Evolutionary conservation across 306 rosid species (phyloP).

Genomic region (Trifolium repens): DNA sequence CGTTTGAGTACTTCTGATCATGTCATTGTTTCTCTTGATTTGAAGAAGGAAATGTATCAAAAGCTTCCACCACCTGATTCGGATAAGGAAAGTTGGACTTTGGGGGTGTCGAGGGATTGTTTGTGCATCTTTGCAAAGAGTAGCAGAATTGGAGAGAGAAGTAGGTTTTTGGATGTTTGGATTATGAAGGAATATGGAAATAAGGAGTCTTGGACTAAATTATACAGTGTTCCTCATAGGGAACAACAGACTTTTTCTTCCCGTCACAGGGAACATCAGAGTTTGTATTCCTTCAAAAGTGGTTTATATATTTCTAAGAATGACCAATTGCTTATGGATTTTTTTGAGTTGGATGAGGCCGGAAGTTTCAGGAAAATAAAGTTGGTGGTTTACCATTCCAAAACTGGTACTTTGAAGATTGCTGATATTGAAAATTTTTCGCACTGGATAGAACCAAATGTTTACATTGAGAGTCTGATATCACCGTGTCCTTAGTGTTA

Average conservation of each 20-base stretch:
- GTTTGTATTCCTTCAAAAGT: background rate
- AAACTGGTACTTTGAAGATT: background rate
- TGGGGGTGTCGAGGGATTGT: slow-evolving; percentile 34
- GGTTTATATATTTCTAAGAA: slow-evolving; percentile 28
- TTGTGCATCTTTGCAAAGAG: slow-evolving; percentile 19
- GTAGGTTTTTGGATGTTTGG: slow-evolving; percentile 30
- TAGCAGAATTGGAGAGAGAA: too few species aligned
- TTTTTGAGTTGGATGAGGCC: too few species aligned
- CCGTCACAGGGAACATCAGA: fast-evolving
- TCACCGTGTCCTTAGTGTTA: slow-evolving; percentile 27
- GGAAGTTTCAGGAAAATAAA: background rate
- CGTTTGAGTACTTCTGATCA: background rate
- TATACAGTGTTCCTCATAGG: slow-evolving; percentile 12
- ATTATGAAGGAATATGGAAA: slow-evolving; percentile 47
- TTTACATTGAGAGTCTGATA: slow-evolving; percentile 45
- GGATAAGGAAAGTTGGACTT: background rate
- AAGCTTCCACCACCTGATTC: slow-evolving; percentile 19
- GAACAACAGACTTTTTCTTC: background rate
- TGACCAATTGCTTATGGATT: slow-evolving; percentile 34
- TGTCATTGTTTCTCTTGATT: slow-evolving; percentile 43
- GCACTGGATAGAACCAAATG: background rate
- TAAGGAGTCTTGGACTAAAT: slow-evolving; percentile 46
- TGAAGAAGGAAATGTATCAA: slow-evolving; percentile 40
- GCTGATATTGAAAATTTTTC: background rate
- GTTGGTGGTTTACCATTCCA: slow-evolving; percentile 34